Base-by-base conservation (phyloP, 768 basidiomycete genomes). In the Strobilomyces dryophilus region DNA sequence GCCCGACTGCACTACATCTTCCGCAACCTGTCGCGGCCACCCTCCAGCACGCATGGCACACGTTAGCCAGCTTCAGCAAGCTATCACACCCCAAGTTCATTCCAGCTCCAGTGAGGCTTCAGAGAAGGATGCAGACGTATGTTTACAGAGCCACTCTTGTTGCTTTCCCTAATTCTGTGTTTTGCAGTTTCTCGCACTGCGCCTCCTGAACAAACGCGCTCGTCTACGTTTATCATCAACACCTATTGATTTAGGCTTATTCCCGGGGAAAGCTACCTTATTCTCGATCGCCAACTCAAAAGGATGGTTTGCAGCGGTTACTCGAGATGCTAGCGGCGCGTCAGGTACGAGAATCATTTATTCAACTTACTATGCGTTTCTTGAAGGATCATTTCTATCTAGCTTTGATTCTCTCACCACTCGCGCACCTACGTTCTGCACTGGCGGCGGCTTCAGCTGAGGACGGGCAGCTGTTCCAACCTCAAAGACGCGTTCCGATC, bases 221-320 rank as follows among this genome's bases (percentile, higher is more conserved):
- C 84, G 89, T 57, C 73, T 87, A 40, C 74, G 76, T 45, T 65
- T 92, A 8, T 91, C 89, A 14, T 70, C 76, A 1, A 61, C 76
- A 17, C 71, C 77, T 1, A 67, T 84, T 27, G 70, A 75, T 57
- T 69, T 78, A 20, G 61, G 77, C 17, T 46, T 67, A 1, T 57
- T 75, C 40, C 71, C 73, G 2, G 69, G 76, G 7, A 74, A 77
- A 24, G 80, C 78, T 37, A 76, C 69, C 49, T 72, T 86, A 17
- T 80, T 92, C 58, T 77, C 82, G 4, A 73, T 79, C 3, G 76
- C 83, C 3, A 87, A 84, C 62, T 68, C 73, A 12, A 78, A 73
- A 56, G 84, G 81, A 27, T 90, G 83, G 82, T 91, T 90, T 67
- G 84, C 80, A 43, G 85, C 87, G 31, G 77, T 81, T 10, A 75